Evolutionary conservation across 2,329 filamentous ascomycete species (phyloP), one percentile per base, ranked within the genome.

Genomic region (Aspergillus piperis): DNA sequence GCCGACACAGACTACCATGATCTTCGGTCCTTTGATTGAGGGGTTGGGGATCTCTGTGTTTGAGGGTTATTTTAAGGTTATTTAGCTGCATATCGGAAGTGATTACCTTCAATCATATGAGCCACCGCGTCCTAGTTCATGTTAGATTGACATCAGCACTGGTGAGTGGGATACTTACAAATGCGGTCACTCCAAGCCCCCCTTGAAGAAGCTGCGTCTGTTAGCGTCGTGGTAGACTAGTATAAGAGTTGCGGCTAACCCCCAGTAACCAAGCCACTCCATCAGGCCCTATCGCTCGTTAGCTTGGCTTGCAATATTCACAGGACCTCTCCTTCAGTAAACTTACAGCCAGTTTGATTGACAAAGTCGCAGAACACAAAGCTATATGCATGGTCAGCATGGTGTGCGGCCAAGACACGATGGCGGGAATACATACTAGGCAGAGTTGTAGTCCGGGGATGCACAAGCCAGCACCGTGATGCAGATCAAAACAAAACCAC

Each of bases 381-480:
- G 1, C 72, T 75, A 8, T n/a, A 11, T 1, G 19, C n/a, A 10
- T 0, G 17, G 17, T 65, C 15, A 67, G 54, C 23, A 38, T 44
- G 41, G n/a, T 27, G 32, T 5, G 21, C n/a, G 15, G 25, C 8
- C 25, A 5, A 17, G 23, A 25, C 23, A 2, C 41, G 11, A 2
- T 8, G 11, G 11, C 8, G 30, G 17, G 25, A 27, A 27, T 27
- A 61, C 88, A 56, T 88, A 90, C 7, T 80, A 74, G 2, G 82
- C 88, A 2, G 81, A 83, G 63, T 87, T 86, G 69, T 85, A 91
- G 64, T 88, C 77, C 0, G 87, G 87, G 1, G 88, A 82, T 0
- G 88, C 81, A 67, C 86, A 89, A 3, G 87, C 83, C 52, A 92
- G 73, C 0, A 90, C 81, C 0, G 88, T 89, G 64, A 90, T 89